These are phyloP conservation scores for Sporisorium graminicola DNA, from an alignment of 1,284 basidiomycete genomes.

Conservation along the genomic window DNA sequence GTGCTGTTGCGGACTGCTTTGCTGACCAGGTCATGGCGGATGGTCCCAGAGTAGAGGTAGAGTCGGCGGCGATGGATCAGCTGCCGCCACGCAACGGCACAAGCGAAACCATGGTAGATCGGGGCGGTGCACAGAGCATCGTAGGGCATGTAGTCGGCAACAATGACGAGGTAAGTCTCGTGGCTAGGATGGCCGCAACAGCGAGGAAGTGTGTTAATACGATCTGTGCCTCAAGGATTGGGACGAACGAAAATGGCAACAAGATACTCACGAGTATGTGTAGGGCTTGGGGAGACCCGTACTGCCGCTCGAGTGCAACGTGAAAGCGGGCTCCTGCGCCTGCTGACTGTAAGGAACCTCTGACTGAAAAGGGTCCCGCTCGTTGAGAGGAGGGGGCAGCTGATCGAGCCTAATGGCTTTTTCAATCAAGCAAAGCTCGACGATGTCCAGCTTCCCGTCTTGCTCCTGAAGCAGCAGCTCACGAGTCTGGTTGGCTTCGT, in stretches of 20 bases:
- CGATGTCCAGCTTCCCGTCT: neutral
- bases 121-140: conserved; percentile 38
- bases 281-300: conserved; percentile 52
- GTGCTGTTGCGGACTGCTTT: conserved; percentile 16
- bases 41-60: conserved; percentile 36
- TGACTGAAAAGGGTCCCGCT: conserved; percentile 17
- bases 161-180: conserved; percentile 21
- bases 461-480: conserved; percentile 9
- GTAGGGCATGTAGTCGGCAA: conserved; percentile 29
- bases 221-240: neutral
- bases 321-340: conserved; percentile 23
- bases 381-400: conserved; percentile 9
- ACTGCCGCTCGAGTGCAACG: conserved; percentile 49
- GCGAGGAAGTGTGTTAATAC: neutral
- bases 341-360: conserved; percentile 22
- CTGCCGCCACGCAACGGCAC: conserved; percentile 35
- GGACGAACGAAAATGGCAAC: neutral
- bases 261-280: conserved; percentile 18
- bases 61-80: conserved; percentile 22
- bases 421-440: conserved; percentile 10
- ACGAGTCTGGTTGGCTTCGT: conserved; percentile 6
- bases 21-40: conserved; percentile 25
- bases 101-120: conserved; percentile 48
- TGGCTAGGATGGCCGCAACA: conserved; percentile 6
- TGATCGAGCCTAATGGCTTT: conserved; percentile 3